Evolutionary conservation across 108 stramenopile species (phyloP).

Genomic region (Skeletonema grethae): DNA sequence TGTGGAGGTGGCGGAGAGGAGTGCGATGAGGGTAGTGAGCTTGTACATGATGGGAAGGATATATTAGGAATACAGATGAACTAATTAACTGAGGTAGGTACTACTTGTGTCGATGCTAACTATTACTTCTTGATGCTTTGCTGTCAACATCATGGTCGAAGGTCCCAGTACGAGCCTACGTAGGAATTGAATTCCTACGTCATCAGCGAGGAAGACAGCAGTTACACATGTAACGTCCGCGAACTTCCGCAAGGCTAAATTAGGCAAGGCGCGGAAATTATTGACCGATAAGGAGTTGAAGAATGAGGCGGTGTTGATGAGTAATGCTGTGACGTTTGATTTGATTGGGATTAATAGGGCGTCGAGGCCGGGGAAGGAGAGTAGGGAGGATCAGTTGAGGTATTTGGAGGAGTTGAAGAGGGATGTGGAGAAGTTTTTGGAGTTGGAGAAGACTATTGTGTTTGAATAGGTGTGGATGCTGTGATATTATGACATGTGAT

Average conservation of each 20-base stretch:
- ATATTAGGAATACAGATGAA: no score
- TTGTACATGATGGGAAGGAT: constrained; percentile 24
- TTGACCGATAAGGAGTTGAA: constrained; percentile 60
- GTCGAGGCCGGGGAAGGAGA: constrained; percentile 73
- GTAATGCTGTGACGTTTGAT: constrained; percentile 91
- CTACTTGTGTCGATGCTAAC: no score
- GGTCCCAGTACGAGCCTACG: no score
- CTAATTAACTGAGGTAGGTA: no score
- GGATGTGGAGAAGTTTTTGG: constrained; percentile 61
- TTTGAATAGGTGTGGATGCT: no score
- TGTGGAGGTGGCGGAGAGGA: constrained; percentile 29
- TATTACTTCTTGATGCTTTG: no score
- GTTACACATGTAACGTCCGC: no score
- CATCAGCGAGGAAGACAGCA: no score
- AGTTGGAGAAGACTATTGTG: constrained; percentile 58
- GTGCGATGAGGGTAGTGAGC: constrained; percentile 21
- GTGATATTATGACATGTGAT: no score
- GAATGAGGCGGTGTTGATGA: constrained; percentile 54
- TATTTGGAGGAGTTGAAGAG: constrained; percentile 72
- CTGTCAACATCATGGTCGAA: no score
- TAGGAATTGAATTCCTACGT: no score
- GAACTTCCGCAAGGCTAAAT: constrained; percentile 71
- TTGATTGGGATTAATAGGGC: constrained; percentile 88
- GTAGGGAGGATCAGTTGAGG: constrained; percentile 56
- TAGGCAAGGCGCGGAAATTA: constrained; percentile 73